Percentiles rank a stretch among this genome's conserved stretches.
phyloP scores from a whole-genome alignment of 352 stramenopile species.

The Globisporangium takayamanum region DNA sequence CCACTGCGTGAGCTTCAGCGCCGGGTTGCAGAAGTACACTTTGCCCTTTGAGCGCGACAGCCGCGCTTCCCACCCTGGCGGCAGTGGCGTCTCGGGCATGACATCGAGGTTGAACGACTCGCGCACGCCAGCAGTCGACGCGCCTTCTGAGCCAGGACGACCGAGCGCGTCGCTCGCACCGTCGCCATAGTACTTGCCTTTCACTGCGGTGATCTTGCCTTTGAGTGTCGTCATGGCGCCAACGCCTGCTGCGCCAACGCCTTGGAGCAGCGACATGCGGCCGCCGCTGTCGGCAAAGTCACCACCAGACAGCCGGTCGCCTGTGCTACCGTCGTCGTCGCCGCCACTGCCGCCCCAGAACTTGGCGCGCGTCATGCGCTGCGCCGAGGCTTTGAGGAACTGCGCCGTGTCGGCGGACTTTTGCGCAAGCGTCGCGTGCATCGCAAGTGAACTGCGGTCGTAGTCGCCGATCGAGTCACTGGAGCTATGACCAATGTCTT shows the following conservation, averaged over 20 bases:
- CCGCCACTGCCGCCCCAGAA: constrained; percentile 48
- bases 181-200: constrained; percentile 74
- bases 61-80: constrained; percentile 71
- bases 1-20: constrained; percentile 72
- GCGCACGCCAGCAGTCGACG: constrained; percentile 6
- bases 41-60: constrained; percentile 82
- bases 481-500: constrained; percentile 33
- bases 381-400: constrained; percentile 70
- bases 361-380: constrained; percentile 52
- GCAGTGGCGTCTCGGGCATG: constrained; percentile 46
- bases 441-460: constrained; percentile 38
- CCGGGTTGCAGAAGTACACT: constrained; percentile 82
- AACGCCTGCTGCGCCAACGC: constrained; percentile 40
- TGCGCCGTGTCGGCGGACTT: constrained; percentile 71
- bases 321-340: constrained; percentile 16
- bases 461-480: constrained; percentile 21
- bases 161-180: constrained; percentile 4
- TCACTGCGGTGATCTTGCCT: constrained; percentile 59
- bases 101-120: constrained; percentile 70
- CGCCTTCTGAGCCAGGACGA: constrained; percentile 1
- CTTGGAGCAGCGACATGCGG: constrained; percentile 59
- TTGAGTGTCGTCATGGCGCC: constrained; percentile 74
- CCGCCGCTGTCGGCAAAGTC: constrained; percentile 36
- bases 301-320: constrained; percentile 43
- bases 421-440: constrained; percentile 51